Conservation (phyloP, 371 early-diverging fungal genomes). For the Blastocladiella emersonii region DNA sequence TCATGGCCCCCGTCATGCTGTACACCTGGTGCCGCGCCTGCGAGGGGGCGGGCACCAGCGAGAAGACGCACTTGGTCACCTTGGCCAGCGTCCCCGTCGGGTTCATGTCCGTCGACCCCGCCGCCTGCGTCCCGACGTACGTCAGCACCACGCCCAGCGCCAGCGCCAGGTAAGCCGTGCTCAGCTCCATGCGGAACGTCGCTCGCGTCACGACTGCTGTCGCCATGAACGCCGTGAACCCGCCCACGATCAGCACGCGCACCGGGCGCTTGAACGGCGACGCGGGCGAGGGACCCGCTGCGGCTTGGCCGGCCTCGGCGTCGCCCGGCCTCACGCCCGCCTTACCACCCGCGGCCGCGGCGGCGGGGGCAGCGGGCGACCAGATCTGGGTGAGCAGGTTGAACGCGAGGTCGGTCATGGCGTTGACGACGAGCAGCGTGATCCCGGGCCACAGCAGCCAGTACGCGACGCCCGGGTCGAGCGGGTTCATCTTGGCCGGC, state of each 20-base stretch:
- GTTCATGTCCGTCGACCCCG: constrained; percentile 54
- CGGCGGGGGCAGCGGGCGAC: neutral
- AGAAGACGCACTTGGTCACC: constrained; percentile 44
- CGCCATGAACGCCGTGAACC: neutral
- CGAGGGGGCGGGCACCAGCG: constrained; percentile 31
- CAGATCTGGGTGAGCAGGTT: constrained; percentile 17
- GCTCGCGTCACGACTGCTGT: neutral
- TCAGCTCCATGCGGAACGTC: neutral
- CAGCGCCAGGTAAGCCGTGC: constrained; percentile 22
- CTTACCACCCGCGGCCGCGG: too few relatives aligned
- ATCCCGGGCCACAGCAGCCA: constrained; percentile 9
- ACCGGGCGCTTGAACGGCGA: neutral
- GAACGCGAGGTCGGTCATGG: constrained; percentile 42
- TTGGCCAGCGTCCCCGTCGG: constrained; percentile 46
- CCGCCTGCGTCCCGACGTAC: constrained; percentile 51
- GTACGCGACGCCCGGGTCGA: neutral
- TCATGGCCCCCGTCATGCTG: constrained; percentile 45
- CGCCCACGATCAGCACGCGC: neutral
- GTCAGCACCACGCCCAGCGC: constrained; percentile 49
- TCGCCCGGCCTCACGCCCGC: too few relatives aligned
- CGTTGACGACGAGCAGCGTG: constrained; percentile 41
- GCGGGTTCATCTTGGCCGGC: neutral
- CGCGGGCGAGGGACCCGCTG: neutral
- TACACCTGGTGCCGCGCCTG: constrained; percentile 26
- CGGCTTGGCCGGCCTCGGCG: constrained; percentile 19